Evolutionary conservation across 129 eudicot species (phyloP), one percentile per base, ranked within the genome.

Genomic region (Heracleum sosnowskyi): DNA sequence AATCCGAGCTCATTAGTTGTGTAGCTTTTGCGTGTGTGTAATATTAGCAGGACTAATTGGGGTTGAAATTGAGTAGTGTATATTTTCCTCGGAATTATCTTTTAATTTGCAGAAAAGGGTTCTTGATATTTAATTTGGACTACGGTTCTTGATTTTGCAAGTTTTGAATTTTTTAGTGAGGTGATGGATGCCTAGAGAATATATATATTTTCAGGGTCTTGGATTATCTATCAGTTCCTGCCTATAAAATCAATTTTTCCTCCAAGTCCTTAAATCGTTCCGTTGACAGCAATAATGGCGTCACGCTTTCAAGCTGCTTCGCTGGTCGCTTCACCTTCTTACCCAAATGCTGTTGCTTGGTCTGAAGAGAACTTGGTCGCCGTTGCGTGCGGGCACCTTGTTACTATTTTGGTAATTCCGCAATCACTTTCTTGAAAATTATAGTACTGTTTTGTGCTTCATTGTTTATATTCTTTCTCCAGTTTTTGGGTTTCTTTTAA

Each of bases 341-440:
- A 83, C 83, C 88, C 98, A 33, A 91, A 89, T 81, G 85, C 98
- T 37, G 86, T 94, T 55, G 90, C 86, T 46, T 94, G 98, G 98
- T 91, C 98, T 0, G 77, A 91, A n/a, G 98, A 94, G 66, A 94
- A 94, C 77, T 71, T 94, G 75, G 74, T 95, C 2, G 98, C 98
- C 28, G 94, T 95, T n/a, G 93, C 97, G 2, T 87, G 91, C 40
- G 91, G 91, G 7, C 90, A 83, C 46, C 57, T 85, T 6, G 92
- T 95, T 33, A 86, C 96, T 15, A 91, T 95, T 55, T 75, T 95
- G 94, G 98, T 93, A 86, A 57, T 15, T 49, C 34, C 7, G 46
- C 41, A 29, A 24, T 35, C 42, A 51, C 41, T 41, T 20, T 16
- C 7, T 41, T n/a, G 29, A 39, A 1, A n/a, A 57, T 45, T 40